A percentile compares a stretch with the other conserved stretches of the same genome.
Evolutionary conservation across 208 protist species (phyloP).

Genomic region (Acanthamoeba divionensis): DNA sequence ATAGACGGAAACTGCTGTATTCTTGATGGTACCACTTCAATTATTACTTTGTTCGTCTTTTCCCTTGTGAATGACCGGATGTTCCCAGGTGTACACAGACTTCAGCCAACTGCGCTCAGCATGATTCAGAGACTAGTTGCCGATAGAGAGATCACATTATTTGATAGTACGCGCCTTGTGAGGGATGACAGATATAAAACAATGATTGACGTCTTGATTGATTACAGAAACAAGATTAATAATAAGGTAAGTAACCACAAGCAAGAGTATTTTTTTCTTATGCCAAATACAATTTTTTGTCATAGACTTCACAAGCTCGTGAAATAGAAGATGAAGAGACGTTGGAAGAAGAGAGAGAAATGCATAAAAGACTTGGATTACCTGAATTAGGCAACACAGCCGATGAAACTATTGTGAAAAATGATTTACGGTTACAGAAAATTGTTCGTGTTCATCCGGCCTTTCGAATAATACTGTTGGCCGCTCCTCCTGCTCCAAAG

Average conservation of each 20-base stretch:
- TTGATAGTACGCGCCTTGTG: slow-evolving; percentile 87
- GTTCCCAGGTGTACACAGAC: slow-evolving; percentile 73
- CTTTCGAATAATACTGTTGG: slow-evolving; percentile 35
- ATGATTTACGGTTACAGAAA: slow-evolving; percentile 44
- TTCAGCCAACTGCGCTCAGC: slow-evolving; percentile 55
- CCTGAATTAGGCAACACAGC: background rate
- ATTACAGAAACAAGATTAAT: background rate
- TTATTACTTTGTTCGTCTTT: background rate
- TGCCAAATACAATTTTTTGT: background rate
- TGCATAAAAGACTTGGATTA: background rate
- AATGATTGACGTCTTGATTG: slow-evolving; percentile 58
- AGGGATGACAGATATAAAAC: slow-evolving; percentile 75
- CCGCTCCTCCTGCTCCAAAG: slow-evolving; percentile 26
- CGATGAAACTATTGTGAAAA: slow-evolving; percentile 54
- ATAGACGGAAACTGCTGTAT: slow-evolving; percentile 84
- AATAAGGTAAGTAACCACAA: background rate
- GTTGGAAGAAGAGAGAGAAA: background rate
- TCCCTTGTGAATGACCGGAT: background rate
- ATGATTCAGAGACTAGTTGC: slow-evolving; percentile 63
- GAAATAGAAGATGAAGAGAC: slow-evolving; percentile 6
- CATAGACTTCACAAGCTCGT: too few relatives aligned
- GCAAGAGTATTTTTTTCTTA: background rate
- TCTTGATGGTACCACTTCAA: slow-evolving; percentile 85
- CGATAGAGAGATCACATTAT: slow-evolving; percentile 77
- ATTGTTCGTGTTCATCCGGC: slow-evolving; percentile 68